Base-by-base conservation (phyloP, 768 basidiomycete genomes). In the Leccinum barrowsii region DNA sequence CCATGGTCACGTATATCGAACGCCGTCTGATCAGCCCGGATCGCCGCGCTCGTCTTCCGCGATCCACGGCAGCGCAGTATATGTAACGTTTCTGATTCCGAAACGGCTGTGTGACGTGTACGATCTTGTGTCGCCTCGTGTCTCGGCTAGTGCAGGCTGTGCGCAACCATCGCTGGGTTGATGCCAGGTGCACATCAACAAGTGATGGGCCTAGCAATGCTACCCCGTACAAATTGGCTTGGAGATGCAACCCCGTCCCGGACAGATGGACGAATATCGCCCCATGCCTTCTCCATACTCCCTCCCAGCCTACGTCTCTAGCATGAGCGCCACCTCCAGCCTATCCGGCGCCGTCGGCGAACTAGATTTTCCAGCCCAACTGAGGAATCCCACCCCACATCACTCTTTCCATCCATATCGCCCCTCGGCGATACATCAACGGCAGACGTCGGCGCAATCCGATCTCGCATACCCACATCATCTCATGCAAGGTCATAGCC, bases 291-390 rank as follows among this genome's bases (percentile, higher is more conserved):
- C 71, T 47, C 62, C 71, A 32, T 73, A 73, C 60, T 52, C 67
- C 55, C 58, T 75, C 63, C 59, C 70, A 56, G 56, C 72, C 57
- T 75, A 75, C 67, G 65, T 78, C 65, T 79, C 83, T 0, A 73
- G 68, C 67, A 79, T 79, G 51, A 81, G 77, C 55, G 63, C 72
- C 8, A 72, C 76, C 1, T 81, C 79, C 44, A 78, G 77, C 62
- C 74, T 90, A 57, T 82, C 81, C 26, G 85, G 85, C 57, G 86
- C 87, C 24, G 82, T 89, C 72, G 85, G 83, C 52, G 84, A 85
- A 52, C 59, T 77, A 26, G 73, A 76, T 70, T 67, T 78, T 40
- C 74, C 74, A 13, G 73, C 74, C 8, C 75, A 73, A 28, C 65
- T 64, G 28, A 59, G 67, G 52, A 74, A 67, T 61, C 67, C 59